These are phyloP conservation scores for Rubia peregrina DNA, from an alignment of 305 asterid genomes.

Conservation along the genomic window DNA sequence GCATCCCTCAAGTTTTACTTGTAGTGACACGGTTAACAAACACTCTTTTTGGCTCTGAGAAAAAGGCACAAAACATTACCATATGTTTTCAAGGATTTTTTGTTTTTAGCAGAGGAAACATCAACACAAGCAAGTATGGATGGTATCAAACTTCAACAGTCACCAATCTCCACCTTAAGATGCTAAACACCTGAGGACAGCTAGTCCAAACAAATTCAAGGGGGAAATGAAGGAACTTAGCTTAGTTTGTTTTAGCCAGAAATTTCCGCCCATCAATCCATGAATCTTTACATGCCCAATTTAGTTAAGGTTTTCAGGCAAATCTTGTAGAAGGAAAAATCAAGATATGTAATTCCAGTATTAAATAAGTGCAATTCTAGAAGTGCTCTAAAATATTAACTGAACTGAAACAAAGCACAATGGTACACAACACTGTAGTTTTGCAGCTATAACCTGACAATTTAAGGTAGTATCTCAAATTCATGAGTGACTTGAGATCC, in stretches of 20 bases:
- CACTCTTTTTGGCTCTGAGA: too few species aligned
- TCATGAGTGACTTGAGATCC: not conserved
- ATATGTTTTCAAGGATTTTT: too few species aligned
- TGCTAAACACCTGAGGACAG: not conserved
- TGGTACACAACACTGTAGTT: not conserved
- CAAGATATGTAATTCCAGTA: not conserved
- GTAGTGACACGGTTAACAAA: too few species aligned
- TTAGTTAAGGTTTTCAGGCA: not conserved
- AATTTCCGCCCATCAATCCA: not conserved
- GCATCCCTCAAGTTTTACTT: too few species aligned
- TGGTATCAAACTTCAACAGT: not conserved
- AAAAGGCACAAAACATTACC: not conserved
- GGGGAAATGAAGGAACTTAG: not conserved
- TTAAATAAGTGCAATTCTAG: not conserved
- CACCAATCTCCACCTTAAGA: not conserved
- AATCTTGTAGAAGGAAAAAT: not conserved
- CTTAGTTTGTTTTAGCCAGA: not conserved
- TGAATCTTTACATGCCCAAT: not conserved
- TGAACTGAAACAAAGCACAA: not conserved
- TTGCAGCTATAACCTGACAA: not conserved
- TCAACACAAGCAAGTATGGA: not conserved
- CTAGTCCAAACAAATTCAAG: not conserved
- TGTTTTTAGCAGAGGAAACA: not conserved
- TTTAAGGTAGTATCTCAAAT: not conserved
- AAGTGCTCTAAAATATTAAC: not conserved